Evolutionary conservation across 768 basidiomycete genomes (phyloP), one percentile per base, ranked within the genome.

Genomic region (Suillus americanus): DNA sequence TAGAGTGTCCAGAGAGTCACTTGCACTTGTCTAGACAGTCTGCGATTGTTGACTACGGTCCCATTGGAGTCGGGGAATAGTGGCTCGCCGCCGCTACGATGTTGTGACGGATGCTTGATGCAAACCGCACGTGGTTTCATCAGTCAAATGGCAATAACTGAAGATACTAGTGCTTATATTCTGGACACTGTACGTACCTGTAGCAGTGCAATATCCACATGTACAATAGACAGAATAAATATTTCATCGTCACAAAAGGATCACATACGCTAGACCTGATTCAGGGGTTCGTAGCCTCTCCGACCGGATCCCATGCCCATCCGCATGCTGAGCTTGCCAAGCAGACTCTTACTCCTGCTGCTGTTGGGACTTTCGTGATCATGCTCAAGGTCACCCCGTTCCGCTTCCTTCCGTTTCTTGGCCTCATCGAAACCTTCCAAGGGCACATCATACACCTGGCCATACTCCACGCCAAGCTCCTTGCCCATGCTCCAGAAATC

Each of bases 401-500:
- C 89, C 72, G 77, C 78, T 72, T 84, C 81, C 70, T 82, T 81
- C 74, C 82, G 79, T 74, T 74, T 79, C 79, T 89, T 88, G 68
- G 88, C 91, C 75, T 92, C 91, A 61, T 78, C 76, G 74, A 95
- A 94, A 14, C 95, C 95, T 73, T 95, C 95, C 3, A 80, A 67
- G 5, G 96, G 95, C 30, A 99, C 87, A 77, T 95, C 94, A 78
- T 96, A 97, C 74, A 97, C 74, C 68, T 82, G 81, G 62, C 93
- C 92, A 78, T 97, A 99, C 74, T 96, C 90, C 54, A 99, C 92
- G 3, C 93, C 94, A 30, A 97, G 79, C 76, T 94, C 92, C 65
- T 82, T 82, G 28, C 95, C 94, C 63, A 85, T 85, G 57, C 87
- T 87, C 97, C 97, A 99, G 77, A 99, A 99, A 80, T 99, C 97